A percentile compares a stretch with the other conserved stretches of the same genome.
phyloP scores from a whole-genome alignment of 2,329 filamentous ascomycete species.

The Botryotinia narcissicola region DNA sequence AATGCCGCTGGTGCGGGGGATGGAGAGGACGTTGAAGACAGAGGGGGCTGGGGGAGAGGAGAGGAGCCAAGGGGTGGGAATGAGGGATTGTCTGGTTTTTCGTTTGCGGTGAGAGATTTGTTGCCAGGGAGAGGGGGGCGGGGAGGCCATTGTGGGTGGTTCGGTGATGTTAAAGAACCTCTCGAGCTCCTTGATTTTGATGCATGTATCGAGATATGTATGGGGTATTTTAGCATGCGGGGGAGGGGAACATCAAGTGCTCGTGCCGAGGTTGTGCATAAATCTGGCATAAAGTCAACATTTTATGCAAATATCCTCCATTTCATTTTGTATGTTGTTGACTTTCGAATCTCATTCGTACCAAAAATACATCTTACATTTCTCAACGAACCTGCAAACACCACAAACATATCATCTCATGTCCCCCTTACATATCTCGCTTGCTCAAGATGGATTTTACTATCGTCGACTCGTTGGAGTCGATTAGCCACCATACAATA shows the following conservation, averaged over 20 bases:
- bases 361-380: not conserved
- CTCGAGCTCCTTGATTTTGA: not conserved
- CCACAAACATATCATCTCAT: not conserved
- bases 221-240: not conserved
- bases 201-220: not conserved
- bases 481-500: not conserved
- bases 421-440: not conserved
- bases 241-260: not conserved
- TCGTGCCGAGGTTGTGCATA: not conserved
- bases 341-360: not conserved
- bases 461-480: not conserved
- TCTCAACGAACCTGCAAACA: not conserved
- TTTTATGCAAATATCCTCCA: not conserved
- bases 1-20: not conserved
- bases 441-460: not conserved
- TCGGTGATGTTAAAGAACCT: not conserved
- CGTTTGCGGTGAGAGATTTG: not conserved
- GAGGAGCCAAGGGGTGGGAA: not conserved
- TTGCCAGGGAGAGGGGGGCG: not conserved
- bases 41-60: not conserved
- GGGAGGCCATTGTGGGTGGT: not conserved
- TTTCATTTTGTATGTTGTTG: not conserved
- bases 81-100: not conserved
- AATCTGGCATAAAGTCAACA: not conserved
- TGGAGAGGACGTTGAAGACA: not conserved